Percentiles rank a stretch among this genome's conserved stretches.
These are phyloP conservation scores for Tylopilus intermedius DNA, from an alignment of 768 basidiomycete species.

Conservation along the genomic window DNA sequence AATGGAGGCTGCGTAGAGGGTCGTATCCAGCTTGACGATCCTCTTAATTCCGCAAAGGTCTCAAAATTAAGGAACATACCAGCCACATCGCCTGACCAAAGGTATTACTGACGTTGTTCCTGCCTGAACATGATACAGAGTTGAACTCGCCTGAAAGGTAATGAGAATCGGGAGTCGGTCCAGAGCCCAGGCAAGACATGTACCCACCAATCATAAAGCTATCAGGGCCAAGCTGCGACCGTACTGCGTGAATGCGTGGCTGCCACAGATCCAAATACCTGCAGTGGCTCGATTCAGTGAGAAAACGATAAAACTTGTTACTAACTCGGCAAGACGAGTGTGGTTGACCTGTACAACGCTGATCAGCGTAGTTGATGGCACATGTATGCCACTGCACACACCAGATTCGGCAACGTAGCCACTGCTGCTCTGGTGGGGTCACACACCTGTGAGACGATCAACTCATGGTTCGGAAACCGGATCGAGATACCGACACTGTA, in stretches of 20 bases:
- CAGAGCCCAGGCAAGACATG: not conserved
- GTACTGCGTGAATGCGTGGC: constrained; percentile 44
- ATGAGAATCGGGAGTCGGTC: not conserved
- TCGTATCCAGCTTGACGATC: constrained; percentile 4
- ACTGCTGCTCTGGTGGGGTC: too few relatives aligned
- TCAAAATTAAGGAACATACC: constrained; percentile 25
- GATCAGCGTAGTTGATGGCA: not conserved
- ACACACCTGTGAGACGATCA: too few relatives aligned
- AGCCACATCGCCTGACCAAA: constrained; percentile 55
- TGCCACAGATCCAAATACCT: constrained; percentile 56
- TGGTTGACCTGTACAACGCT: constrained; percentile 41
- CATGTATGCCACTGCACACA: too few relatives aligned
- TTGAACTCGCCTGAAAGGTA: constrained; percentile 45
- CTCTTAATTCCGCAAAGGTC: not conserved
- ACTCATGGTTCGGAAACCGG: too few relatives aligned
- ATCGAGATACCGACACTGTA: too few relatives aligned
- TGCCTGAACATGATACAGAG: constrained; percentile 51
- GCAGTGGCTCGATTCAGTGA: not conserved
- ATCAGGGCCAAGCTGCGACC: constrained; percentile 44
- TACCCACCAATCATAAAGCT: constrained; percentile 43
- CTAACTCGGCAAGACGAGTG: constrained; percentile 44
- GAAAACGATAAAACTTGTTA: not conserved
- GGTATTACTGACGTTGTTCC: constrained; percentile 33
- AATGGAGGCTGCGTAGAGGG: constrained; percentile 30
- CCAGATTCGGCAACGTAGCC: too few relatives aligned